phyloP scores from a whole-genome alignment of 2,329 filamentous ascomycete genomes.

The Paecilomyces formosus region DNA sequence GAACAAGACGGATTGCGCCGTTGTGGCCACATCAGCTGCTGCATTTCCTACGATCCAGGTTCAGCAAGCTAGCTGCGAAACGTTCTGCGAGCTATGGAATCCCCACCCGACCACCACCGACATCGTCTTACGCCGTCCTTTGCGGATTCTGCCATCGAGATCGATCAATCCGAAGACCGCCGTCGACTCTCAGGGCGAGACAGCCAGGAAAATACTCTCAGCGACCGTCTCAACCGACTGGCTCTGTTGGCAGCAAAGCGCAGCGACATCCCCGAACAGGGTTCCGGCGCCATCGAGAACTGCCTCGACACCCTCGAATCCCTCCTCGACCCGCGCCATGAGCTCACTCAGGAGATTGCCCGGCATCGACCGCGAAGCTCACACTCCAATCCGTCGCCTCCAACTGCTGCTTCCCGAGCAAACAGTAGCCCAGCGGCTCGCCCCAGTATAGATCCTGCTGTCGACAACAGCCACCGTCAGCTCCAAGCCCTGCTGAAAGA shows the following conservation, averaged over 20 bases:
- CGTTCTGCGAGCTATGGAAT: background rate
- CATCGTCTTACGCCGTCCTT: conserved; percentile 11
- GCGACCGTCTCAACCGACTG: conserved; percentile 1
- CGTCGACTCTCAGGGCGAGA: conserved; percentile 1
- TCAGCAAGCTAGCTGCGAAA: background rate
- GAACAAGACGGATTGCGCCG: background rate
- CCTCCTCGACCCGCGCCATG: conserved; percentile 17
- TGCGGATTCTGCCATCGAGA: conserved; percentile 18
- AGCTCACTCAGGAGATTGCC: conserved; percentile 12
- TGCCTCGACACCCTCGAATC: conserved; percentile 26
- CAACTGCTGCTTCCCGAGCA: background rate
- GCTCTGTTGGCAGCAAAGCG: conserved; percentile 3
- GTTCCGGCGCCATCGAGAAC: conserved; percentile 1
- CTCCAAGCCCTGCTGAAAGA: conserved; percentile 17
- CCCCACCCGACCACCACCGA: background rate
- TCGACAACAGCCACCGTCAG: conserved; percentile 9
- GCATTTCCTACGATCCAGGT: background rate
- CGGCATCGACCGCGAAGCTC: conserved; percentile 10
- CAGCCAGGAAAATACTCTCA: conserved; percentile 3
- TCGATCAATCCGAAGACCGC: conserved; percentile 7
- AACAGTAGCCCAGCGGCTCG: background rate
- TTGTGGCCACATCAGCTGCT: background rate
- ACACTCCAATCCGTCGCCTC: conserved; percentile 5
- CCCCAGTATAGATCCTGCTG: background rate
- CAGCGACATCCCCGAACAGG: background rate